Base-by-base conservation (phyloP, 1,284 basidiomycete genomes). In the Phellopilus nigrolimitatus region DNA sequence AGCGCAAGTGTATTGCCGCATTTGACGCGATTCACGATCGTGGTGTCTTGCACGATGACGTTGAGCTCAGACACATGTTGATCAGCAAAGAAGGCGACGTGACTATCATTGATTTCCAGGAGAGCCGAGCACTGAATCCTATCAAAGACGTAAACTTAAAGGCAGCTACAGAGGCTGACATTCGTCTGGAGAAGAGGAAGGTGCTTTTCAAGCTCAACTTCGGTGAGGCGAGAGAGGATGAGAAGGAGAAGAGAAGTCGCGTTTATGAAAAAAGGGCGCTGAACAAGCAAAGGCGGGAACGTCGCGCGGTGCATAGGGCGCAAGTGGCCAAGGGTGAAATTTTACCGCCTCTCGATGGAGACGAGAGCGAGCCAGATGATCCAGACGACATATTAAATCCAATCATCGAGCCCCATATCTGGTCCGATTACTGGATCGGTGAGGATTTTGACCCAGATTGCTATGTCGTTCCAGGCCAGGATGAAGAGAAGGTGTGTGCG, bases 91-190 rank as follows among this genome's bases (percentile, higher is more conserved):
- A 82, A 57, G 74, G 71, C 37, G 69, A 68, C 27, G 72, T 84
- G 30, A 77, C 71, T 28, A 69, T 85, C 46, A 71, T 79, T 56
- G 74, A 83, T 61, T 83, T 82, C 60, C 71, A 78, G 37, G 65
- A 66, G 42, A 72, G 74, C 57, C 67, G 70, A 24, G 69, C 73
- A 3, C 49, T 67, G 4, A 61, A 62, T n/a, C 67, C 71, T 24
- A 64, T 70, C 28, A 49, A 65, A 6, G 64, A 64, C 1, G 60
- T 76, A 10, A 64, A 64, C 10, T 62, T 83, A 3, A 54, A 58
- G 21, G 57, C 54, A 21, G 71, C 74, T 3, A 68, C 64, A 9
- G 60, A 62, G 5, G 66, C 62, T 1, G 74, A 80, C n/a, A 65
- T 80, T 25, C 63, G 61, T 13, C 39, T 71, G 50, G 82, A 84